These are phyloP conservation scores for Neofusicoccum laricinum DNA, from an alignment of 2,329 filamentous ascomycete species.

Conservation along the genomic window DNA sequence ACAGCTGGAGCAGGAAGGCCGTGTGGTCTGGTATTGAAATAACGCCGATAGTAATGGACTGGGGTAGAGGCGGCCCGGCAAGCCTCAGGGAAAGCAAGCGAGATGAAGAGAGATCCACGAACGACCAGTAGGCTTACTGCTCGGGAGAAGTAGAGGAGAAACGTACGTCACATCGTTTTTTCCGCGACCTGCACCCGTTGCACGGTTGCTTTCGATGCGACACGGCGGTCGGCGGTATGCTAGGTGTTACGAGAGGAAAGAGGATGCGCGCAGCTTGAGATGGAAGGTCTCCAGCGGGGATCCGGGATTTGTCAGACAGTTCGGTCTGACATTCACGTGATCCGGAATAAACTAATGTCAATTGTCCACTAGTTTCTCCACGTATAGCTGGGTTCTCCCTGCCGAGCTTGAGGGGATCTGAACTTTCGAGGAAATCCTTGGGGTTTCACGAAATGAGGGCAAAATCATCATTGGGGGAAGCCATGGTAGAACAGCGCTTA, in stretches of 20 bases:
- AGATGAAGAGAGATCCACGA: background rate
- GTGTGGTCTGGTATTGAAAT: background rate
- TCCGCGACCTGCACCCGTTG: slow-evolving; percentile 31
- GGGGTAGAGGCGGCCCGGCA: background rate
- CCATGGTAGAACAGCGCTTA: background rate
- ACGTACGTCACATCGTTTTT: slow-evolving; percentile 32
- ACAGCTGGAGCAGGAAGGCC: background rate
- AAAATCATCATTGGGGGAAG: background rate
- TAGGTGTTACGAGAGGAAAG: background rate
- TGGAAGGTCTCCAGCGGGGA: background rate
- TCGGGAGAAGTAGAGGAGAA: background rate
- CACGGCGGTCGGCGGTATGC: slow-evolving; percentile 22
- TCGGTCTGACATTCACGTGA: background rate
- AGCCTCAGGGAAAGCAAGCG: background rate
- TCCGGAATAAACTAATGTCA: background rate
- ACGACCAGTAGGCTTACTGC: background rate
- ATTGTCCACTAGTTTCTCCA: background rate
- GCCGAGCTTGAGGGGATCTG: too few relatives aligned
- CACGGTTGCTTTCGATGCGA: slow-evolving; percentile 34
- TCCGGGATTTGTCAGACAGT: slow-evolving; percentile 7
- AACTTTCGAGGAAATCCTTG: background rate
- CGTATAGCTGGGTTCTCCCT: background rate
- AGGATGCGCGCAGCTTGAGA: background rate
- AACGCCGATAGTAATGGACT: background rate
- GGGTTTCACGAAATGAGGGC: background rate